Base-by-base conservation (phyloP, 2,329 filamentous ascomycete genomes). In the Aspergillus sp. region DNA sequence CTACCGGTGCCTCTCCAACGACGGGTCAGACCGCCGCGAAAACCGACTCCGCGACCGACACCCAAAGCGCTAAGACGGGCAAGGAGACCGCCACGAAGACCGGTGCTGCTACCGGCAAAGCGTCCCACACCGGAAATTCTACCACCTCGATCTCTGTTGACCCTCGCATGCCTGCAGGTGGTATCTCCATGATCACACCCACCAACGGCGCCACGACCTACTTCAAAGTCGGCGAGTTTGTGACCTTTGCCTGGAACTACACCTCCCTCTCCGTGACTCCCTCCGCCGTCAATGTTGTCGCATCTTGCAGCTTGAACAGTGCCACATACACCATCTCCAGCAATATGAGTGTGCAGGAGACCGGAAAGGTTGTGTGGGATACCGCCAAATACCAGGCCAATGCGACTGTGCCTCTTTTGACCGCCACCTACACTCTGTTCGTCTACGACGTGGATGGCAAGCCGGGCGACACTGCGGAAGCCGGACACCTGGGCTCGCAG, bases 171-270 rank as follows among this genome's bases (percentile, higher is more conserved):
- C 79, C 79, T 19, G 75, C 81, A 3, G 85, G 85, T 43, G 84
- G 83, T 49, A 75, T 87, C 50, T 75, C 76, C 42, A 83, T 87
- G 81, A 73, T 86, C 50, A 84, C 81, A 5, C 85, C 85, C 2
- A 73, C 74, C 46, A 65, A 74, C 8, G 66, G 75, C 8, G 73
- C 77, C 14, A 71, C 77, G 4, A 78, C 79, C 50, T 87, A 82
- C 71, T 86, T 84, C 76, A 87, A 85, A 67, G 80, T 87, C 59
- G 82, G 82, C 16, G 76, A 86, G 42, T 77, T 74, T 53, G 72
- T 86, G 26, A 86, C 84, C 0, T 85, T 87, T 59, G 79, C 75
- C 17, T 88, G 85, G 84, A 87, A 88, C 69, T 87, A 86, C 70
- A 88, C 85, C 13, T 84, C 81, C 10, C 72, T 87, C 20, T 78